Evolutionary conservation across 768 basidiomycete genomes (phyloP).

Genomic region (Russula brevipes): DNA sequence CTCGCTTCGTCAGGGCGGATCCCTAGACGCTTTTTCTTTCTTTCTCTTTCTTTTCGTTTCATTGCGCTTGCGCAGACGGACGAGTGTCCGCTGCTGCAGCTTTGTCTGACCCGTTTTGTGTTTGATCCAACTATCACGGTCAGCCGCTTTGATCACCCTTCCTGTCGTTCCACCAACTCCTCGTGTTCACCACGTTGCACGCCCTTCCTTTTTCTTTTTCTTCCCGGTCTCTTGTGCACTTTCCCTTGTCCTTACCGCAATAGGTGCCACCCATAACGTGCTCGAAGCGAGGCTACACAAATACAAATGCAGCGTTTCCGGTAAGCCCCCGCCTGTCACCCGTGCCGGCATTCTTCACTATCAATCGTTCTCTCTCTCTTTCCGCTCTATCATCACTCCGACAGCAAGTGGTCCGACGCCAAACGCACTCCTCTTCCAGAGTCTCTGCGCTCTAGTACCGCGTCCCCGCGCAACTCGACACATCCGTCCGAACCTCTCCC

Average conservation of each 20-base stretch:
- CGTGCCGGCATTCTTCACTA: constrained; percentile 22
- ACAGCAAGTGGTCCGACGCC: constrained; percentile 75
- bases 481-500: constrained; percentile 40
- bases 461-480: constrained; percentile 17
- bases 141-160: constrained; percentile 6
- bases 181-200: constrained; percentile 75
- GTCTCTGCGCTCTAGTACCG: constrained; percentile 25
- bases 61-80: not conserved
- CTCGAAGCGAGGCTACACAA: constrained; percentile 50
- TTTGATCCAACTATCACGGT: not conserved
- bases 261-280: constrained; percentile 48
- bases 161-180: constrained; percentile 37
- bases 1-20: too few species aligned
- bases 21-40: too few species aligned
- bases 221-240: constrained; percentile 28
- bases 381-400: constrained; percentile 27
- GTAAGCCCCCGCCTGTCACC: constrained; percentile 40
- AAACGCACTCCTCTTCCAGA: constrained; percentile 45
- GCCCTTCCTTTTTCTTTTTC: constrained; percentile 34
- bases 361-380: constrained; percentile 9
- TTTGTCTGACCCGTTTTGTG: not conserved
- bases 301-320: constrained; percentile 72
- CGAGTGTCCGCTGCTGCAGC: not conserved
- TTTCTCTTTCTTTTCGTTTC: too few species aligned
- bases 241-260: constrained; percentile 22